These are phyloP conservation scores for Zygoascus flipseniorum DNA, from an alignment of 805 yeast genomes.

Conservation along the genomic window DNA sequence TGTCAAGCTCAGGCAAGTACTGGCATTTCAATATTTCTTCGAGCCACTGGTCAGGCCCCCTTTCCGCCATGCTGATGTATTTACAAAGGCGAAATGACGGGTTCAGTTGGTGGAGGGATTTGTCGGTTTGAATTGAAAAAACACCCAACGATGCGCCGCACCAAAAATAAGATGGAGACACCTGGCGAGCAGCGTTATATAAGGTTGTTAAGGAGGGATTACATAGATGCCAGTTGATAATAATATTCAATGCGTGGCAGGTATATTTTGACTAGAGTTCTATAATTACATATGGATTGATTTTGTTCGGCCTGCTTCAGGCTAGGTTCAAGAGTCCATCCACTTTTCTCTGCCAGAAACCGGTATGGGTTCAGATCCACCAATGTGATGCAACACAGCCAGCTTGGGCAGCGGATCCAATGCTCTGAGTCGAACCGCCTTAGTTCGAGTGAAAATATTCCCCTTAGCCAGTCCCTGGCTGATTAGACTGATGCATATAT, in stretches of 20 bases:
- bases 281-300: too few relatives aligned
- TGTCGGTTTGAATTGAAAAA: too few relatives aligned
- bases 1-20: slow-evolving; percentile 80
- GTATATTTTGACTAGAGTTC: too few relatives aligned
- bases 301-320: too few relatives aligned
- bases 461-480: slow-evolving; percentile 30
- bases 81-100: not conserved
- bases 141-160: too few relatives aligned
- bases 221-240: too few relatives aligned
- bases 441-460: slow-evolving; percentile 23
- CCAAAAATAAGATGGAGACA: too few relatives aligned
- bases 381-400: slow-evolving; percentile 8
- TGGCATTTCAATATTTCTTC: slow-evolving; percentile 88
- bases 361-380: not conserved
- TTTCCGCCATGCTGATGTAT: not conserved
- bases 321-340: not conserved
- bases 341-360: not conserved
- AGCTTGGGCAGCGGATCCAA: slow-evolving; percentile 19
- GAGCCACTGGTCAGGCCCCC: slow-evolving; percentile 93
- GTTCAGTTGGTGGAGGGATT: not conserved
- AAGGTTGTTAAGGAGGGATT: too few relatives aligned
- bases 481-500: slow-evolving; percentile 26
- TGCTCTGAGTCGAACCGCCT: slow-evolving; percentile 15
- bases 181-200: too few relatives aligned
- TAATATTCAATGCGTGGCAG: too few relatives aligned